Evolutionary conservation across 306 rosid species (phyloP), one percentile per base, ranked within the genome.

Genomic region (Clitoria ternatea): DNA sequence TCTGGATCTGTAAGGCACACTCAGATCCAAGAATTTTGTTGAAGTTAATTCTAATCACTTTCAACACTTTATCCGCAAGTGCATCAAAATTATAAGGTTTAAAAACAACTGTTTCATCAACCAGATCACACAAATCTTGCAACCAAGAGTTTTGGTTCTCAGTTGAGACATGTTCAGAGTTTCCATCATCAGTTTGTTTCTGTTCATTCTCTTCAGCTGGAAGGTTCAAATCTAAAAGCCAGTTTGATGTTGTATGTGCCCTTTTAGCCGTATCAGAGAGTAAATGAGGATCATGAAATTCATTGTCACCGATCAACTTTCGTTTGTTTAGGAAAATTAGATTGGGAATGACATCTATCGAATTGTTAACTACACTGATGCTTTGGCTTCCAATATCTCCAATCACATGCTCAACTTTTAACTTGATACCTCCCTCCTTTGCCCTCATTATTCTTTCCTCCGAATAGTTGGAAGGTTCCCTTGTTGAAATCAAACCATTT

Each of bases 201-300:
- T 45, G 63, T 53, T 77, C 87, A 30, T 64, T 79, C 24, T 87
- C 92, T 74, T 85, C 91, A 2, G 97, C 97, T 13, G 99, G 97
- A 61, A 86, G 91, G 82, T 94, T 94, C 82, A 94, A 88, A 80
- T 94, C 97, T 70, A 91, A 82, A 61, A 40, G 70, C 79, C 83
- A 69, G 18, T 62, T 83, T 17, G 92, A 84, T 17, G 74, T 33
- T 45, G 71, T 91, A 61, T 87, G 84, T 23, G 92, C 87, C 81
- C 96, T 84, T 86, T 89, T 91, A 23, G 80, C 61, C 8, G 40
- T 70, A 17, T 85, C 94, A 13, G 90, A 70, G 83, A 24, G 82
- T 65, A 66, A 61, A 30, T 77, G 80, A 13, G 60, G 89, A 69
- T 75, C 68, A 43, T 67, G 80, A 82, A 80, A 53, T 75, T 81